Conservation (phyloP, 352 stramenopile species). For the Phytophthora hibernalis region DNA sequence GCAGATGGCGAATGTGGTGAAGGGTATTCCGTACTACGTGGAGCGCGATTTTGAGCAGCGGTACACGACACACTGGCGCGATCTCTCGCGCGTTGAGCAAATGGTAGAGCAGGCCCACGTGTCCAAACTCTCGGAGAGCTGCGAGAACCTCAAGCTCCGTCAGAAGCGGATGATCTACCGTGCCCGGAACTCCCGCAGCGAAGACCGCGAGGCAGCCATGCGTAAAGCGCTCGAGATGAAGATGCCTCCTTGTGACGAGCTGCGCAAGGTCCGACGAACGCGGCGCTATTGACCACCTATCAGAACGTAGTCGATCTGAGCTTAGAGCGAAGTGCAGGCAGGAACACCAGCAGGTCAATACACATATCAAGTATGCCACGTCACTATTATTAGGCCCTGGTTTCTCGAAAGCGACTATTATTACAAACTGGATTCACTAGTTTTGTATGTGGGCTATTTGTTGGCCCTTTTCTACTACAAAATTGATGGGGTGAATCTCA, state of each 20-base stretch:
- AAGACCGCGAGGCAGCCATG: conserved; percentile 82
- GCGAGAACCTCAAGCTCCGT: conserved; percentile 83
- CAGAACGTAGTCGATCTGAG: conserved; percentile 13
- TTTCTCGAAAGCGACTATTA: too few relatives aligned
- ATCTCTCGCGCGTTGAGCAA: conserved; percentile 86
- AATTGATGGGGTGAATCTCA: too few relatives aligned
- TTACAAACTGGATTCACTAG: too few relatives aligned
- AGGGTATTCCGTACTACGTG: conserved; percentile 91
- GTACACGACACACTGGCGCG: conserved; percentile 87
- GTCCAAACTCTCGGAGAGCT: conserved; percentile 72
- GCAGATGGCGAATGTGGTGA: conserved; percentile 84
- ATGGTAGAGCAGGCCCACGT: conserved; percentile 88
- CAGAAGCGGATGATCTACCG: conserved; percentile 91
- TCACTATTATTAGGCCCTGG: too few relatives aligned
- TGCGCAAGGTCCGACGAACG: conserved; percentile 71
- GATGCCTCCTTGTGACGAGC: conserved; percentile 84
- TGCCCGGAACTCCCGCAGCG: conserved; percentile 76
- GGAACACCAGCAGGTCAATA: conserved; percentile 24
- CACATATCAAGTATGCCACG: conserved; percentile 27
- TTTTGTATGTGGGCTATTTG: too few relatives aligned
- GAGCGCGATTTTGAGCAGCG: conserved; percentile 87
- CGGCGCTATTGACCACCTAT: conserved; percentile 56
- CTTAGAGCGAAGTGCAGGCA: conserved; percentile 24
- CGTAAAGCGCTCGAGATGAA: conserved; percentile 84
- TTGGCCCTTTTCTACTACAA: too few relatives aligned